These are phyloP conservation scores for Oropetium thomaeum DNA, from an alignment of 176 grass and related monocot species.

Conservation along the genomic window DNA sequence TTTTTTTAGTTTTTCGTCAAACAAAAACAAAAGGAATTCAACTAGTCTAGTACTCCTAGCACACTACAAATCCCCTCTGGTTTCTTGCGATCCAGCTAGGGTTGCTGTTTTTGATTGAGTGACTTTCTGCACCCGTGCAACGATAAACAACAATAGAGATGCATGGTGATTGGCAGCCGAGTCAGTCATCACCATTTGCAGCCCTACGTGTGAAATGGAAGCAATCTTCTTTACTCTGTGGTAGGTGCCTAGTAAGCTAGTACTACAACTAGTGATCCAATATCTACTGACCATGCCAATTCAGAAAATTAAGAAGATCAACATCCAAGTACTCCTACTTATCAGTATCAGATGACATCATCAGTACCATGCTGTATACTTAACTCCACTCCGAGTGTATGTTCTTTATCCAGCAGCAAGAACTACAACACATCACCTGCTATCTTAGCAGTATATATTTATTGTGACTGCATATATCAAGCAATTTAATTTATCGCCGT, in stretches of 20 bases:
- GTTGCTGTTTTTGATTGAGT: background rate
- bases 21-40: background rate
- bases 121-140: background rate
- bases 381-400: conserved; percentile 1
- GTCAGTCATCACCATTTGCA: conserved; percentile 18
- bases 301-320: background rate
- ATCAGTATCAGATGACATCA: background rate
- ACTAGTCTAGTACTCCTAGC: too few species aligned
- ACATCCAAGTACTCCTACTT: too few species aligned
- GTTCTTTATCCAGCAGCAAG: background rate
- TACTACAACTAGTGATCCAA: too few species aligned
- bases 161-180: background rate
- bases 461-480: background rate
- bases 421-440: too few species aligned
- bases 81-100: background rate
- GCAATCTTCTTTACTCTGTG: background rate
- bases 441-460: too few species aligned
- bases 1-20: background rate
- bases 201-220: conserved; percentile 8
- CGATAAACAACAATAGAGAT: background rate
- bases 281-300: background rate
- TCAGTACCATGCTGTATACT: background rate
- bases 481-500: too few species aligned
- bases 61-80: background rate
- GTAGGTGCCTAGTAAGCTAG: conserved; percentile 1